phyloP scores from a whole-genome alignment of 176 grass and related monocot species.

The Dendrocalamus sinicus region DNA sequence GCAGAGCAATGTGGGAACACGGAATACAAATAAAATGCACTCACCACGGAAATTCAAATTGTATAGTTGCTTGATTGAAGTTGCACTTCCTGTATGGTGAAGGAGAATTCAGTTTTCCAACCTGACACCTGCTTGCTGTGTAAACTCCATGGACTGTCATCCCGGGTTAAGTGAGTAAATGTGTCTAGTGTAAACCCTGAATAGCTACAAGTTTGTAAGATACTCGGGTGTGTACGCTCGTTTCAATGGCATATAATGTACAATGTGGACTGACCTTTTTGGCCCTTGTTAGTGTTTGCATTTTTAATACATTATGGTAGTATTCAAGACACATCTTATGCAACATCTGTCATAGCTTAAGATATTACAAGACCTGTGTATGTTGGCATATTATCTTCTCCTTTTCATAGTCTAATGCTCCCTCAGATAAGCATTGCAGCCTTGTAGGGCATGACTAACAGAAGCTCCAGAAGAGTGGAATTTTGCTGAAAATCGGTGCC shows the following conservation, averaged over 20 bases:
- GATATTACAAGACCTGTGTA: background rate
- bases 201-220: background rate
- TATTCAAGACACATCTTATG: background rate
- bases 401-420: background rate
- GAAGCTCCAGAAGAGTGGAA: background rate
- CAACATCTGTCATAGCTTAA: background rate
- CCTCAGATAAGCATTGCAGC: background rate
- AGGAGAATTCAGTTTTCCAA: constrained; percentile 16
- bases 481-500: background rate
- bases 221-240: background rate
- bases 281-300: background rate
- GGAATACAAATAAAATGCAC: background rate
- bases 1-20: background rate
- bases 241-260: background rate
- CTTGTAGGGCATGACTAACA: background rate
- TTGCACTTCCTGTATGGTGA: background rate
- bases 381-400: background rate
- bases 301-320: background rate
- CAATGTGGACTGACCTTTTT: background rate
- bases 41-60: background rate
- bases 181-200: background rate
- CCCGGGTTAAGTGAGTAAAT: background rate
- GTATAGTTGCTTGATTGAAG: background rate
- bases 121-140: background rate
- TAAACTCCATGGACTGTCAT: background rate